A percentile compares a stretch with the other conserved stretches of the same genome.
These are phyloP conservation scores for Ceratobasidium sp. DNA, from an alignment of 1,284 basidiomycete species.

Conservation along the genomic window DNA sequence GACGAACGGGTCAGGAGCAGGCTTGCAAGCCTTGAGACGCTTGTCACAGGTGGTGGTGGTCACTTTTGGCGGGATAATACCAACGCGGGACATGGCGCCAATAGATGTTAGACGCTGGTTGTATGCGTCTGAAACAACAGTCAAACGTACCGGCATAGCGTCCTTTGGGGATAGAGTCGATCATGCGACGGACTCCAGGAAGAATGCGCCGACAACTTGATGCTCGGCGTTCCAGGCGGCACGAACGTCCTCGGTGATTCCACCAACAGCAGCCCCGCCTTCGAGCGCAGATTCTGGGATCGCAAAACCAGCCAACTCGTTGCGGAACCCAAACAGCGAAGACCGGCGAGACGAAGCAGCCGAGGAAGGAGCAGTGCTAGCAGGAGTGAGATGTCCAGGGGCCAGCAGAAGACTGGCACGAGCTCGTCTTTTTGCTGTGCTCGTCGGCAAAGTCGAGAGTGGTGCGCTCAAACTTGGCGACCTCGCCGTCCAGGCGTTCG, in stretches of 20 bases:
- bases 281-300: slow-evolving; percentile 58
- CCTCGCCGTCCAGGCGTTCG: slow-evolving; percentile 75
- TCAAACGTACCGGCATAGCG: slow-evolving; percentile 67
- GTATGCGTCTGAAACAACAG: slow-evolving; percentile 46
- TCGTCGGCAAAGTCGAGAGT: slow-evolving; percentile 81
- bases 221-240: slow-evolving; percentile 69
- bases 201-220: slow-evolving; percentile 70
- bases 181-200: slow-evolving; percentile 75
- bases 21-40: slow-evolving; percentile 59
- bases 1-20: slow-evolving; percentile 78
- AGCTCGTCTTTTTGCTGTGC: slow-evolving; percentile 55
- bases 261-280: slow-evolving; percentile 55
- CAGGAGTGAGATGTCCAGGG: slow-evolving; percentile 48
- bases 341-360: slow-evolving; percentile 58
- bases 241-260: slow-evolving; percentile 57
- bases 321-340: slow-evolving; percentile 59
- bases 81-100: slow-evolving; percentile 77
- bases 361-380: slow-evolving; percentile 50
- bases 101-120: slow-evolving; percentile 43
- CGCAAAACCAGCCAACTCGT: slow-evolving; percentile 60
- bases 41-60: slow-evolving; percentile 84
- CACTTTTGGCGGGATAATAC: slow-evolving; percentile 75
- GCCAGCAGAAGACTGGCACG: slow-evolving; percentile 49
- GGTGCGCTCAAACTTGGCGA: slow-evolving; percentile 72
- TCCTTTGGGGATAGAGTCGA: slow-evolving; percentile 72